Evolutionary conservation across 78 protist species (phyloP), one percentile per base, ranked within the genome.

Genomic region (Dictyostelium purpureum): DNA sequence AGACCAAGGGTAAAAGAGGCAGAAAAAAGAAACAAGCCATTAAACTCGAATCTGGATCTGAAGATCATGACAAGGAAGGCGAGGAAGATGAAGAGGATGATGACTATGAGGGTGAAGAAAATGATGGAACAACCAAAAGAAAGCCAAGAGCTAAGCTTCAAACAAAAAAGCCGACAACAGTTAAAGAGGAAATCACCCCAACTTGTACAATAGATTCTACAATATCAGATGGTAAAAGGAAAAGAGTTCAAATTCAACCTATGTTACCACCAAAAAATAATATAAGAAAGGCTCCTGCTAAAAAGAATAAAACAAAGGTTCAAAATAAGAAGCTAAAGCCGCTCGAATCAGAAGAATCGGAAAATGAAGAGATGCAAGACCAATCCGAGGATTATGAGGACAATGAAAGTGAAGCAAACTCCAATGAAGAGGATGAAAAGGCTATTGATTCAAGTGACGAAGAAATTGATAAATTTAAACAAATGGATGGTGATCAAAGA

Each of bases 401-500:
- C 16, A 42, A 37, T 63, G 71, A 31, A 63, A 63, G 33, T 63
- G 3, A 4, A 11, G 26, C 66, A 57, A 57, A 26, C 2, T n/a
- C n/a, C n/a, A 26, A 42, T 9, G 67, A 56, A 12, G 4, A 28
- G 2, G 77, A 80, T 67, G 51, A 38, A 38, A 33, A 63, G 33
- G 11, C 65, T 18, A 18, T 7, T 18, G 28, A 56, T 18, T 56
- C 65, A 56, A 67, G 54, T 67, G 33, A 38, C 38, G 31, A 38
- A 37, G 51, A 67, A 67, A 67, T 38, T 67, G 76, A 67, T 67
- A 38, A 38, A 63, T 38, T 80, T 16, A 80, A 67, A 33, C n/a
- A 67, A 19, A 65, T 49, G 52, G 65, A 42, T 12, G 38, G 56
- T 26, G 65, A 28, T n/a, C 52, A 67, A 38, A 57, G 90, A 24